Evolutionary conservation across 108 stramenopile genomes (phyloP).

Genomic region (Conticribra guillardii): DNA sequence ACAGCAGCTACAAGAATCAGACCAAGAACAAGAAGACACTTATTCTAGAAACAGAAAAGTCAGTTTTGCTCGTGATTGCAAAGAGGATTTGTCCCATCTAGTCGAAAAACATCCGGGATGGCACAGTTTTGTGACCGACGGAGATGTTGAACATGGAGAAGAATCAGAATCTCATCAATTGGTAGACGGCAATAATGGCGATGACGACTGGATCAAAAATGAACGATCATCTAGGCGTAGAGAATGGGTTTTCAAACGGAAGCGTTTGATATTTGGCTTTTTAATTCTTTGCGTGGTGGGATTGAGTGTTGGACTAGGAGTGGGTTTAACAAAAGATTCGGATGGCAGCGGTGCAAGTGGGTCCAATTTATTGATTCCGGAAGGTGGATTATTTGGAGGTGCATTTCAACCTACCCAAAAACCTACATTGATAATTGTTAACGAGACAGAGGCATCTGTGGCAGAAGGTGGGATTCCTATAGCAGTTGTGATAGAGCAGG

Average conservation of each 20-base stretch:
- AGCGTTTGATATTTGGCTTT: not conserved
- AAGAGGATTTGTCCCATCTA: slow-evolving; percentile 21
- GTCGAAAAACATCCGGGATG: not conserved
- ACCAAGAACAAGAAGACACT: slow-evolving; percentile 5
- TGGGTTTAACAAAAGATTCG: not conserved
- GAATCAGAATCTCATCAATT: not conserved
- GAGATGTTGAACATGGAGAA: slow-evolving; percentile 3
- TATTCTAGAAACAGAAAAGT: slow-evolving; percentile 8
- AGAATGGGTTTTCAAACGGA: not conserved
- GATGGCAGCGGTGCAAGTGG: not conserved
- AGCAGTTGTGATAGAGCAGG: not conserved
- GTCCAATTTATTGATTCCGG: not conserved
- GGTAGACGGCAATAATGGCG: not conserved
- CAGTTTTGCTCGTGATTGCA: slow-evolving; percentile 25
- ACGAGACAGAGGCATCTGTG: not conserved
- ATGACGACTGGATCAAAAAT: not conserved
- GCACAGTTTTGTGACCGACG: not conserved
- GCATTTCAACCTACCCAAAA: not conserved
- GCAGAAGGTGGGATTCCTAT: not conserved
- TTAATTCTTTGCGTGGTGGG: not conserved
- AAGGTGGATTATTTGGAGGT: not conserved
- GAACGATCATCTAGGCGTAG: not conserved
- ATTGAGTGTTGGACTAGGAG: slow-evolving; percentile 5
- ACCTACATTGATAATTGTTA: not conserved
- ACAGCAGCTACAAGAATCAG: slow-evolving; percentile 3